Evolutionary conservation across 805 yeast species (phyloP), one percentile per base, ranked within the genome.

Genomic region (Schwanniomyces yamadae): DNA sequence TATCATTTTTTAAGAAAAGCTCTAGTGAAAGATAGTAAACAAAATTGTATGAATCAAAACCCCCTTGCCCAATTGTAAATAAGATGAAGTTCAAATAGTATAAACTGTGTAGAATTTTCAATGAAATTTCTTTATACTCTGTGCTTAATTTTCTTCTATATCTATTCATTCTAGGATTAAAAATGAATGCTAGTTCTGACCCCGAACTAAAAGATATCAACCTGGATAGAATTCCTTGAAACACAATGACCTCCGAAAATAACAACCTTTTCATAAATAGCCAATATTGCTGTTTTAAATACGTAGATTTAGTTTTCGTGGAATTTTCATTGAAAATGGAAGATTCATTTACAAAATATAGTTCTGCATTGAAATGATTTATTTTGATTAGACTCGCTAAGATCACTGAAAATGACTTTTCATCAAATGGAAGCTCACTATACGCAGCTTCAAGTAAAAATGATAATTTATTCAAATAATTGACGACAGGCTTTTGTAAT

Each of bases 1-100:
- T n/a, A 5, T 25, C 32, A 52, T 24, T 57, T 35, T 36, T 59
- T 51, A 48, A 56, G 35, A 39, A 46, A 31, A 47, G 53, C 41
- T 78, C 84, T 2, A 76, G 37, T 8, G 76, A 49, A 4, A 78
- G 57, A 28, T 71, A 62, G 44, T 76, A 76, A 11, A 79, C 76
- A 52, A 78, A 82, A 46, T 79, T 78, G 54, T 78, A 82, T 9
- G 76, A 68, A 38, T 77, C 78, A 49, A 80, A 80, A 3, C 84
- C 84, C 4, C 84, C 84, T 16, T 75, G 72, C 0, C 86, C 86
- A 6, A 80, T 70, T 15, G 73, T 60, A 19, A 73, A 67, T 17
- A 78, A 48, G 6, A 80, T 59, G 42, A 71, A 77, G 42, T 75
- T 67, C 33, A 70, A 30, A 41, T 71, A 55, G 48, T 64, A 76